Conservation (phyloP, 2,329 filamentous ascomycete genomes). For the Verticillium isaacii region DNA sequence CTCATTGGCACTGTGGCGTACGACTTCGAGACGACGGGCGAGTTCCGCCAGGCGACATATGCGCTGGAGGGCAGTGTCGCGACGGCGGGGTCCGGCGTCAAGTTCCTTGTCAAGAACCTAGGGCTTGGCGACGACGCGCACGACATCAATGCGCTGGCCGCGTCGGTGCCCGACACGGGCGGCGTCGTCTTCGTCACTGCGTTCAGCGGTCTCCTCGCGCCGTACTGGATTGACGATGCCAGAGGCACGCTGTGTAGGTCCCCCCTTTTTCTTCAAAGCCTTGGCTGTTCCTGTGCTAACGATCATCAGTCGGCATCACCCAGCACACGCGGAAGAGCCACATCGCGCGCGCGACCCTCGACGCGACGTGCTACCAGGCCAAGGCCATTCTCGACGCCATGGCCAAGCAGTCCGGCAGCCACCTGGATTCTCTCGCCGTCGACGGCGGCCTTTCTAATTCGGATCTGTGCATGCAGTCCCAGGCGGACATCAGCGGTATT, state of each 20-base stretch:
- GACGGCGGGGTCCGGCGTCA: slow-evolving; percentile 75
- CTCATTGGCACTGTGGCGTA: slow-evolving; percentile 84
- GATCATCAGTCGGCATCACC: slow-evolving; percentile 64
- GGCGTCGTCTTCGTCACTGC: slow-evolving; percentile 85
- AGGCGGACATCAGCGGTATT: slow-evolving; percentile 80
- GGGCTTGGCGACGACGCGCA: slow-evolving; percentile 50
- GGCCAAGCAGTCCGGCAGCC: slow-evolving; percentile 78
- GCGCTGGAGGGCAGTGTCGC: slow-evolving; percentile 75
- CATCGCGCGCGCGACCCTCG: slow-evolving; percentile 82
- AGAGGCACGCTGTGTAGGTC: slow-evolving; percentile 75
- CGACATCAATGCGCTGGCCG: slow-evolving; percentile 46
- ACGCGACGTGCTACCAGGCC: slow-evolving; percentile 89
- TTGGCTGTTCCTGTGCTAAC: background rate
- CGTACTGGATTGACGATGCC: slow-evolving; percentile 93
- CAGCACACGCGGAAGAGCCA: slow-evolving; percentile 82
- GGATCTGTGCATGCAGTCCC: slow-evolving; percentile 85
- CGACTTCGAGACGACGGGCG: slow-evolving; percentile 54
- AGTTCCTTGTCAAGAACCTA: slow-evolving; percentile 64
- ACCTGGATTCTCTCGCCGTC: slow-evolving; percentile 70
- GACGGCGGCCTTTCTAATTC: slow-evolving; percentile 89
- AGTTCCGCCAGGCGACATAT: slow-evolving; percentile 59
- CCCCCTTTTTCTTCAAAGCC: background rate
- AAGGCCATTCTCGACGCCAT: slow-evolving; percentile 89
- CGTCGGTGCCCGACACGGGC: slow-evolving; percentile 64
- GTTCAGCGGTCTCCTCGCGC: slow-evolving; percentile 85